Percentiles rank a stretch among this genome's conserved stretches.
Conservation (phyloP, 768 basidiomycete genomes). For the Peribolospora kevripleyi region DNA sequence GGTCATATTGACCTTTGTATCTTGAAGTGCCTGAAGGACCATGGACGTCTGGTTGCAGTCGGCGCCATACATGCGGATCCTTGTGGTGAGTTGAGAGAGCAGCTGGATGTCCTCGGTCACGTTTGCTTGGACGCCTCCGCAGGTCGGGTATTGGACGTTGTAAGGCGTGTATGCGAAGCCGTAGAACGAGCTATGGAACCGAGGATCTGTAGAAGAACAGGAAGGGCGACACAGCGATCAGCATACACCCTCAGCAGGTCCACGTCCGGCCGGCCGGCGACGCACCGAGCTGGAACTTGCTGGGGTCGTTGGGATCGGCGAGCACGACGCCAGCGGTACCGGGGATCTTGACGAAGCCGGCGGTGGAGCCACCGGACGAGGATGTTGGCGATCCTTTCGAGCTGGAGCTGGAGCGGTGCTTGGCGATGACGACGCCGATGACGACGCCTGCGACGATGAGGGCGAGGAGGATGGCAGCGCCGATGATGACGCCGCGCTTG, state of each 20-base stretch:
- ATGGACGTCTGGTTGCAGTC: slow-evolving; percentile 22
- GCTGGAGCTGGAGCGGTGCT: neutral
- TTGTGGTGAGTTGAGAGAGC: slow-evolving; percentile 11
- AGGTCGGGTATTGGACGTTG: slow-evolving; percentile 5
- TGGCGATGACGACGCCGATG: slow-evolving; percentile 4
- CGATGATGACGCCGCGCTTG: neutral
- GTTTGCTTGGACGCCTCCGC: slow-evolving; percentile 8
- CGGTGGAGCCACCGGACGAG: neutral
- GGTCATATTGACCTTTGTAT: slow-evolving; percentile 62
- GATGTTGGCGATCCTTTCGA: neutral
- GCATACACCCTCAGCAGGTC: neutral
- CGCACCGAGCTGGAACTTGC: slow-evolving; percentile 5
- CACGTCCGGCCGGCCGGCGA: neutral
- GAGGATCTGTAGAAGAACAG: neutral
- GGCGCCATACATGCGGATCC: slow-evolving; percentile 8
- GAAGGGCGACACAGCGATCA: neutral
- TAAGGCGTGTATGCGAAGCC: slow-evolving; percentile 8
- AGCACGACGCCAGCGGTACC: slow-evolving; percentile 8
- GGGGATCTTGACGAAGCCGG: neutral
- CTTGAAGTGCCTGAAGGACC: slow-evolving; percentile 61
- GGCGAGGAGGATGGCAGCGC: neutral
- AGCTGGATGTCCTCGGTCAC: slow-evolving; percentile 13
- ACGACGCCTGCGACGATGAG: neutral
- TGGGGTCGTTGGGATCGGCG: slow-evolving; percentile 7
- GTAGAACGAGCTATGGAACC: slow-evolving; percentile 3